A percentile compares a stretch with the other conserved stretches of the same genome.
These are phyloP conservation scores for Pythium sukuiense DNA, from an alignment of 352 stramenopile species.

Conservation along the genomic window DNA sequence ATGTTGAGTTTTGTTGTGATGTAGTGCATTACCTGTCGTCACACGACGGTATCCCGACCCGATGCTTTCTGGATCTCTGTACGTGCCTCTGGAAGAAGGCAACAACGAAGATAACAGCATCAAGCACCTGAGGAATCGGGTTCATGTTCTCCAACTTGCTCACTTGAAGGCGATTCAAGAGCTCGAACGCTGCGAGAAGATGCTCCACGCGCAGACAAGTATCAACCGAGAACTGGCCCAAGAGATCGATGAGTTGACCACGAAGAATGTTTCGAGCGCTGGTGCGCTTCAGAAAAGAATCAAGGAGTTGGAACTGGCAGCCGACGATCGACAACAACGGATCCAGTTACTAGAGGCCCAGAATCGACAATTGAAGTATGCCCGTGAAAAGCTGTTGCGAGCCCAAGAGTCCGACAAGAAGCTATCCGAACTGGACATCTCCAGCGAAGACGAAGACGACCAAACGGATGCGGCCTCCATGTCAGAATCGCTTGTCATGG, in stretches of 20 bases:
- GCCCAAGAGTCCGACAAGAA: slow-evolving; percentile 26
- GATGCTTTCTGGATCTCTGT: background rate
- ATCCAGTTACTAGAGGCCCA: slow-evolving; percentile 88
- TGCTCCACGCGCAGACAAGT: slow-evolving; percentile 93
- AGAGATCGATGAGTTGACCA: slow-evolving; percentile 89
- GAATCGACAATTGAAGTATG: slow-evolving; percentile 85
- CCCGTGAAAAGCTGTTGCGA: slow-evolving; percentile 46
- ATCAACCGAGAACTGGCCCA: slow-evolving; percentile 93
- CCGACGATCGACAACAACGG: slow-evolving; percentile 75
- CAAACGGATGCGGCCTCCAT: slow-evolving; percentile 48
- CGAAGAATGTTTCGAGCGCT: slow-evolving; percentile 66
- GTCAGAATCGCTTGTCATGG: slow-evolving; percentile 68
- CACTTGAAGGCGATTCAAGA: slow-evolving; percentile 91
- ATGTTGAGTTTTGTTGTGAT: slow-evolving; percentile 6
- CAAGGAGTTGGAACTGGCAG: slow-evolving; percentile 84
- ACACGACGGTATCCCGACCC: slow-evolving; percentile 20
- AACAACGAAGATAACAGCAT: slow-evolving; percentile 35
- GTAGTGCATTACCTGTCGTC: slow-evolving; percentile 20
- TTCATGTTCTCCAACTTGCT: slow-evolving; percentile 88
- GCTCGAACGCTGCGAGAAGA: slow-evolving; percentile 91
- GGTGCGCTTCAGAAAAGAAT: slow-evolving; percentile 76
- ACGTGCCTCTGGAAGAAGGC: background rate
- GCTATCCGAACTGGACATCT: slow-evolving; percentile 29
- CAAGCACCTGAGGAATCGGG: slow-evolving; percentile 68
- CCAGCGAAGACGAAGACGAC: slow-evolving; percentile 41